These are phyloP conservation scores for Aspergillus pseudoviridinutans DNA, from an alignment of 2,329 filamentous ascomycete genomes.

Conservation along the genomic window DNA sequence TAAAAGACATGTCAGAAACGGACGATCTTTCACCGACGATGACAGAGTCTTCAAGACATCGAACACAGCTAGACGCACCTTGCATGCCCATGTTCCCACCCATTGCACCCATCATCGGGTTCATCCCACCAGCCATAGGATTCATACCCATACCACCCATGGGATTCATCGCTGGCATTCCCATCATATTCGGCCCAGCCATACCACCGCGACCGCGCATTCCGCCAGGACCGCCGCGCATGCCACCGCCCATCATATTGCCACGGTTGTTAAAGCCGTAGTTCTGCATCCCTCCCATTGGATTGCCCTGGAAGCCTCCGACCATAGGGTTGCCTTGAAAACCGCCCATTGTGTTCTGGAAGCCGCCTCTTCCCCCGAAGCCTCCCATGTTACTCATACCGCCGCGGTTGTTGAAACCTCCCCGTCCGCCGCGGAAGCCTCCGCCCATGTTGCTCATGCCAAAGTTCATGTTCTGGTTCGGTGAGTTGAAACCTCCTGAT, in stretches of 20 bases:
- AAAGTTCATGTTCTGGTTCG: conserved; percentile 40
- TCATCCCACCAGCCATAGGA: conserved; percentile 54
- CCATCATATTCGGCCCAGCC: conserved; percentile 53
- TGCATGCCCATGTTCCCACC: conserved; percentile 46
- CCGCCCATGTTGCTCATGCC: conserved; percentile 43
- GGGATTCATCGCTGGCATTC: conserved; percentile 50
- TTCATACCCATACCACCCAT: conserved; percentile 54
- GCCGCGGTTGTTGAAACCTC: conserved; percentile 35
- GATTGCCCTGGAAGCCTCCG: conserved; percentile 39
- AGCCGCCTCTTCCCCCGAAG: conserved; percentile 47
- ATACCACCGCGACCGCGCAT: conserved; percentile 60
- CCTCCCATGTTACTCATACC: conserved; percentile 45
- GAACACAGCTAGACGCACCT: conserved; percentile 34
- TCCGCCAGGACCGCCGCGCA: conserved; percentile 52
- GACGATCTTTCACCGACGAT: neutral
- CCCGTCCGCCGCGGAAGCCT: conserved; percentile 51
- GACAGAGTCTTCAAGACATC: neutral
- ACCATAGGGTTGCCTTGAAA: conserved; percentile 47
- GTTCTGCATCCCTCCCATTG: conserved; percentile 50
- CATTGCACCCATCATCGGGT: conserved; percentile 53
- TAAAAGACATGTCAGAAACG: conserved; percentile 20
- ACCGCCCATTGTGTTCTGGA: conserved; percentile 42
- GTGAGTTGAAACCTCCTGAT: conserved; percentile 45
- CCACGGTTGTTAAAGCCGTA: conserved; percentile 51
- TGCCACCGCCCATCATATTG: conserved; percentile 51